A percentile compares a stretch with the other conserved stretches of the same genome.
Conservation (phyloP, 1,284 basidiomycete genomes). For the Rhodotorula sp. region DNA sequence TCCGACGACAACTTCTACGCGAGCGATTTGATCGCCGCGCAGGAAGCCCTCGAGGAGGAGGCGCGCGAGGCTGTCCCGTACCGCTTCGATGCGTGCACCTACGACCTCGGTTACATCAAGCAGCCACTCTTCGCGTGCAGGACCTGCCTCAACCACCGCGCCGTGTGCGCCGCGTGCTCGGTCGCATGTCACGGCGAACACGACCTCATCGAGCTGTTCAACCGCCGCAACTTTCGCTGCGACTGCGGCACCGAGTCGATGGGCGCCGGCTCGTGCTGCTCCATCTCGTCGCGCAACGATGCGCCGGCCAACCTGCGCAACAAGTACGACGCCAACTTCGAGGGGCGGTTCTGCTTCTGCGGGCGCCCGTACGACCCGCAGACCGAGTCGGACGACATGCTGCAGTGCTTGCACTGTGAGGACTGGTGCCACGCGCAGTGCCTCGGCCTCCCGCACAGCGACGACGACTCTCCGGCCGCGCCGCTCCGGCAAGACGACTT, state of each 20-base stretch:
- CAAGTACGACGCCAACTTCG: constrained; percentile 50
- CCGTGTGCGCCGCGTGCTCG: constrained; percentile 53
- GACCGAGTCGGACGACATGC: constrained; percentile 48
- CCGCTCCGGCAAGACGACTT: constrained; percentile 40
- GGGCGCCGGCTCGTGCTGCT: constrained; percentile 35
- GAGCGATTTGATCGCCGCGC: constrained; percentile 49
- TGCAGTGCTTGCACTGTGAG: constrained; percentile 52
- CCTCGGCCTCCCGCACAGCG: constrained; percentile 36
- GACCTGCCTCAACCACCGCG: constrained; percentile 46
- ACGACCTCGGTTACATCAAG: constrained; percentile 48
- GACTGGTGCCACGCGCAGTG: constrained; percentile 53
- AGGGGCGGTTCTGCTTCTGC: constrained; percentile 53
- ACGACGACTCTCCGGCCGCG: constrained; percentile 3
- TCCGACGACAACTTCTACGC: constrained; percentile 43
- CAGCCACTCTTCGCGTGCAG: constrained; percentile 51
- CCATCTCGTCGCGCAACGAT: constrained; percentile 33
- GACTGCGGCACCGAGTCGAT: constrained; percentile 45
- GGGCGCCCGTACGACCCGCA: constrained; percentile 49
- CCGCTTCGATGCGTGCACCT: constrained; percentile 48
- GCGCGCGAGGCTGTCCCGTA: constrained; percentile 52
- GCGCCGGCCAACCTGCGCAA: constrained; percentile 33
- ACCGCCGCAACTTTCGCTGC: constrained; percentile 42
- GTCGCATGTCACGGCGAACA: constrained; percentile 51
- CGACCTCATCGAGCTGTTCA: constrained; percentile 46
- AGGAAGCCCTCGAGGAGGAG: constrained; percentile 50